A percentile compares a stretch with the other conserved stretches of the same genome.
These are phyloP conservation scores for Periconia digitata DNA, from an alignment of 2,329 filamentous ascomycete genomes.

Conservation along the genomic window DNA sequence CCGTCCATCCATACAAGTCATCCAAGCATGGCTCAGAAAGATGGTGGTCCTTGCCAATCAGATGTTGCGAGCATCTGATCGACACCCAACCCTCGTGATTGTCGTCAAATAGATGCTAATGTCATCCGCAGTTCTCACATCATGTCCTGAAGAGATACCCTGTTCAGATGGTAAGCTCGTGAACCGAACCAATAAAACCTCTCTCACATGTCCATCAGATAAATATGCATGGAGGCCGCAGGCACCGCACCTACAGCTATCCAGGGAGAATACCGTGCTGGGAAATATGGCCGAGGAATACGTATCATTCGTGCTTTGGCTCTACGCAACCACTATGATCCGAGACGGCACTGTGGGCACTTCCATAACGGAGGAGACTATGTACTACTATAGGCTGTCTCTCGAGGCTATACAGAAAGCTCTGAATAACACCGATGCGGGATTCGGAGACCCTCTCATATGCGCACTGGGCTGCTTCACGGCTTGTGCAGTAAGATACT, in stretches of 20 bases:
- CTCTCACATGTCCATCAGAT: slow-evolving; percentile 8
- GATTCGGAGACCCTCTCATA: slow-evolving; percentile 17
- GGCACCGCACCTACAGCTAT: slow-evolving; percentile 9
- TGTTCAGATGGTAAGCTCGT: slow-evolving; percentile 16
- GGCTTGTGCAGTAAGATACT: slow-evolving; percentile 19
- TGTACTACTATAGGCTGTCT: slow-evolving; percentile 17
- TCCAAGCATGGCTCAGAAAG: too few species aligned
- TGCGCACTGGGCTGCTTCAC: slow-evolving; percentile 19
- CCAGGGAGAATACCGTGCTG: slow-evolving; percentile 20
- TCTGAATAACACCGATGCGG: slow-evolving; percentile 6
- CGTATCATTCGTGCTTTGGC: slow-evolving; percentile 21
- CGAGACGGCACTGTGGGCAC: slow-evolving; percentile 15
- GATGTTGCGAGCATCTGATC: not conserved
- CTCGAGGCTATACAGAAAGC: slow-evolving; percentile 17
- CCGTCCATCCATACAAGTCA: too few species aligned
- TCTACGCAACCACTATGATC: slow-evolving; percentile 21
- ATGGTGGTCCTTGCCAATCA: too few species aligned
- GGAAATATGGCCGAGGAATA: slow-evolving; percentile 20
- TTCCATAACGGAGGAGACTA: slow-evolving; percentile 15
- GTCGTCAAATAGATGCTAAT: slow-evolving; percentile 1
- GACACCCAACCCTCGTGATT: not conserved
- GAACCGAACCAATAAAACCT: not conserved
- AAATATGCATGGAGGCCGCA: slow-evolving; percentile 19
- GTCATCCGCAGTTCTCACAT: slow-evolving; percentile 14
- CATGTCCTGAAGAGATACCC: slow-evolving; percentile 23